phyloP scores from a whole-genome alignment of 2,329 filamentous ascomycete species.

The Fusarium multiceps region DNA sequence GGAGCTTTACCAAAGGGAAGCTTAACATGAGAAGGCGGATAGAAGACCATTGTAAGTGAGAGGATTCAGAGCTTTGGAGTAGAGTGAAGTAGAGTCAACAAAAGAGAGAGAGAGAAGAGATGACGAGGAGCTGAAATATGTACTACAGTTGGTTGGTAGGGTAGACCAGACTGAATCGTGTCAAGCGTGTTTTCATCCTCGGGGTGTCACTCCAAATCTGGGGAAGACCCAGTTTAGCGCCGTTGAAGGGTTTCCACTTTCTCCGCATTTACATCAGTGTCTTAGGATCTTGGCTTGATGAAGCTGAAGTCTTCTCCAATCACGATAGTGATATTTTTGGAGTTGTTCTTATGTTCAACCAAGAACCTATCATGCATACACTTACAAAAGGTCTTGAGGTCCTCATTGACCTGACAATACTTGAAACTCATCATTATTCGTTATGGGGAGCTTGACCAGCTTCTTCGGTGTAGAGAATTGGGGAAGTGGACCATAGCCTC shows the following conservation, averaged over 20 bases:
- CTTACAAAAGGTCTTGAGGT: not conserved
- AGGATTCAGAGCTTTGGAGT: not conserved
- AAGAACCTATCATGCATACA: not conserved
- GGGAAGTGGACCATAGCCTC: not conserved
- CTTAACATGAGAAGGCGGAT: conserved; percentile 69
- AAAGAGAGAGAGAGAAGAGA: not conserved
- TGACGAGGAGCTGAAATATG: conserved; percentile 28
- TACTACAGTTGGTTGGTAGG: not conserved
- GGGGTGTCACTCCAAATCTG: conserved; percentile 21
- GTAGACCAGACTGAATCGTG: not conserved
- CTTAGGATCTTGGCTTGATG: conserved; percentile 4
- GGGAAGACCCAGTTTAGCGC: conserved; percentile 31
- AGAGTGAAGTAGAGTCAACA: not conserved
- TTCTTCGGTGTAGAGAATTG: conserved; percentile 3
- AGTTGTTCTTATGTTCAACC: not conserved
- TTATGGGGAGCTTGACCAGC: not conserved
- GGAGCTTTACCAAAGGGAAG: conserved; percentile 61
- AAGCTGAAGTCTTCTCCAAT: not conserved
- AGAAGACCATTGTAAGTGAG: conserved; percentile 62
- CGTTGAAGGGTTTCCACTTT: conserved; percentile 9
- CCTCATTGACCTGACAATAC: not conserved
- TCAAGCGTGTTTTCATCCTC: conserved; percentile 2
- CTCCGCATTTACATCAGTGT: conserved; percentile 21
- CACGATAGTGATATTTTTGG: not conserved
- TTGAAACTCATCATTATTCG: not conserved